Conservation (phyloP, 805 yeast genomes). For the Pichia rugopelliculosa region DNA sequence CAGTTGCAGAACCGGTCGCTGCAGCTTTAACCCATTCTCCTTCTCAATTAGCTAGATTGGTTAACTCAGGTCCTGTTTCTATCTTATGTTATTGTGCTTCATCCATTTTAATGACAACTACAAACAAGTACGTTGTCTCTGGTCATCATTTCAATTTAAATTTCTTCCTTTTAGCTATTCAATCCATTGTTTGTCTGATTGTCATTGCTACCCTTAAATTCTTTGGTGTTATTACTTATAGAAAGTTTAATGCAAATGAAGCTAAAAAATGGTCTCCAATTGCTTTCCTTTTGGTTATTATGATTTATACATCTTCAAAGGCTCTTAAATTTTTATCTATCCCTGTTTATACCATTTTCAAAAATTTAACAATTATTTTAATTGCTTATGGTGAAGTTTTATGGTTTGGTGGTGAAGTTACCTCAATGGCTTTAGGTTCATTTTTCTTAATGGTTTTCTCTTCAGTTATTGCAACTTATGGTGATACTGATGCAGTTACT, state of each 20-base stretch:
- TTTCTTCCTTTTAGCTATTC: constrained; percentile 83
- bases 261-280: constrained; percentile 96
- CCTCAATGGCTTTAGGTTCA: constrained; percentile 83
- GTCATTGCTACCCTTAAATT: constrained; percentile 68
- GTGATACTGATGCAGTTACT: constrained; percentile 40
- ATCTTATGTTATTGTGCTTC: constrained; percentile 83
- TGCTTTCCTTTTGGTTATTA: constrained; percentile 76
- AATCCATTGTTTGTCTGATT: constrained; percentile 73
- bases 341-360: constrained; percentile 96
- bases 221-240: constrained; percentile 72
- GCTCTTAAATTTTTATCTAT: constrained; percentile 86
- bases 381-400: constrained; percentile 98
- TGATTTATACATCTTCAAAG: constrained; percentile 95
- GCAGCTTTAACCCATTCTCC: constrained; percentile 14
- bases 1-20: constrained; percentile 12
- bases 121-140: constrained; percentile 89
- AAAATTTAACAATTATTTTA: constrained; percentile 90
- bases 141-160: constrained; percentile 69
- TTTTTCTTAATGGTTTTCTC: constrained; percentile 90
- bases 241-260: constrained; percentile 78
- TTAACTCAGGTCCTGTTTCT: constrained; percentile 58
- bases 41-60: constrained; percentile 21
- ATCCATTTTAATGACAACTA: constrained; percentile 94
- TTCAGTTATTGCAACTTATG: constrained; percentile 91
- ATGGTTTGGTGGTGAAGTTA: constrained; percentile 92